Evolutionary conservation across 306 rosid genomes (phyloP), one percentile per base, ranked within the genome.

Genomic region (Spatholobus suberectus): DNA sequence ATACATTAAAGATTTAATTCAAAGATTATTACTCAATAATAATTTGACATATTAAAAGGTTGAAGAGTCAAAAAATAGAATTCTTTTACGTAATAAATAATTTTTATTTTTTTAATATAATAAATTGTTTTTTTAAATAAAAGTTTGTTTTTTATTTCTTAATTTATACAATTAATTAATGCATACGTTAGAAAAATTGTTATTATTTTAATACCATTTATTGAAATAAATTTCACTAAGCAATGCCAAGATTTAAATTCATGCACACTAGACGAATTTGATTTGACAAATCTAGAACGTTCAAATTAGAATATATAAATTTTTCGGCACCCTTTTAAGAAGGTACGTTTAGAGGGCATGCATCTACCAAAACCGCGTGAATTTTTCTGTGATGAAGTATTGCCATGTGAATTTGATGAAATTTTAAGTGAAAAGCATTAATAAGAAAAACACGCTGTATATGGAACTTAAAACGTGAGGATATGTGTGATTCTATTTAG

Each of bases 381-480:
- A 29, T 3, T 29, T n/a, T 29, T 29, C 32, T 29, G 32, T 3
- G 32, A 1, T 29, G 32, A 1, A 29, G 32, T 29, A 29, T 29
- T 29, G 32, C 37, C 43, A 24, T 71, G 61, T 29, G 6, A 72
- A 47, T 29, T 47, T 49, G 11, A 69, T 41, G 37, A 4, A 67
- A 18, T 67, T 65, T 63, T 7, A 38, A 67, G 51, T 18, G 73
- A 67, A 18, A 67, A 20, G 27, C 73, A 51, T 41, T 24, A 43
- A 43, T 18, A 20, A 75, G 15, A 75, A 75, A 55, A 75, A 0
- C 52, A 57, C 8, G 52, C 3, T 74, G 1, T 18, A 49, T 20
- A 15, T 40, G 23, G 55, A 27, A 40, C 40, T 21, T 73, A 51
- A 73, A 73, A 73, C 47, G 57, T 41, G 71, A 41, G 38, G 69